Evolutionary conservation across 1,284 basidiomycete species (phyloP).

Genomic region (Trametes sp.): DNA sequence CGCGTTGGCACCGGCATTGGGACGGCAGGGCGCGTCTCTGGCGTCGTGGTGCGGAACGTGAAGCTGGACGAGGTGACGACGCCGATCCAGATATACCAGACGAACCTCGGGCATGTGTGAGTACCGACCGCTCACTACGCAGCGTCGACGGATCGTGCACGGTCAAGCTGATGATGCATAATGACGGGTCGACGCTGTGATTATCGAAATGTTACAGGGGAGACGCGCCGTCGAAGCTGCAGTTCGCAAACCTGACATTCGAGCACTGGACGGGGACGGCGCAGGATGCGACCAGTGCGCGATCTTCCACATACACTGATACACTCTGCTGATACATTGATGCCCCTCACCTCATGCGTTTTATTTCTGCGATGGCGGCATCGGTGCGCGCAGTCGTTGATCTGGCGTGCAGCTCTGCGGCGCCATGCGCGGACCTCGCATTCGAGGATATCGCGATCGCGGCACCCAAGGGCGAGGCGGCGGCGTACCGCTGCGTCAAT

Average conservation of each 20-base stretch:
- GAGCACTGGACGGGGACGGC: slow-evolving; percentile 59
- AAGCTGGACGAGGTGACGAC: slow-evolving; percentile 53
- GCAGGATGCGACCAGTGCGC: slow-evolving; percentile 49
- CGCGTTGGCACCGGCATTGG: not conserved
- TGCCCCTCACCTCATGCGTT: not conserved
- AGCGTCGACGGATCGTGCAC: not conserved
- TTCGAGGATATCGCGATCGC: slow-evolving; percentile 54
- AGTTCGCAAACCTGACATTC: slow-evolving; percentile 57
- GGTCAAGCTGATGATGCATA: not conserved
- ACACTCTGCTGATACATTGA: not conserved
- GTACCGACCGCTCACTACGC: slow-evolving; percentile 23
- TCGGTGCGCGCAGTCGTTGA: slow-evolving; percentile 52
- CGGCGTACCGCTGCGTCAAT: slow-evolving; percentile 56
- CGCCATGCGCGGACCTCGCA: slow-evolving; percentile 53
- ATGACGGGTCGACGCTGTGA: too few species aligned
- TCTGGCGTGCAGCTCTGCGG: slow-evolving; percentile 61
- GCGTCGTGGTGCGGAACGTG: slow-evolving; percentile 57
- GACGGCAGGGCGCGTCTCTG: slow-evolving; percentile 54
- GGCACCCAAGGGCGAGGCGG: slow-evolving; percentile 46
- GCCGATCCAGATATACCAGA: slow-evolving; percentile 61
- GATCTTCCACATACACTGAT: slow-evolving; percentile 1
- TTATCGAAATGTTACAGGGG: too few species aligned
- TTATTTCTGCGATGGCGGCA: not conserved
- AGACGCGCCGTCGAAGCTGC: slow-evolving; percentile 56
- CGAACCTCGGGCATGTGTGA: slow-evolving; percentile 58